Base-by-base conservation (phyloP, 495 filamentous ascomycete species). In the Peziza echinospora region DNA sequence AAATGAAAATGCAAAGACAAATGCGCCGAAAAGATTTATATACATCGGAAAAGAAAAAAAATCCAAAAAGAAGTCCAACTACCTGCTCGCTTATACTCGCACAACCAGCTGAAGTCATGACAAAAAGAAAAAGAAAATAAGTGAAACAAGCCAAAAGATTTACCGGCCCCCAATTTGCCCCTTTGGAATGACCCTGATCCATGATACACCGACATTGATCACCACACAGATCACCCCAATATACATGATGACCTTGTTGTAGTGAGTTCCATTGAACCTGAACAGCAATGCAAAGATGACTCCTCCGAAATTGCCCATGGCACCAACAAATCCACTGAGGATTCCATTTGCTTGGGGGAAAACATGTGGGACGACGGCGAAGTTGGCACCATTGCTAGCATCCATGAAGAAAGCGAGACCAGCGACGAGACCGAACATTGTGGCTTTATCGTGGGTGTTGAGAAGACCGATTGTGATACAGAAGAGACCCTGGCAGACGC, bases 201-300 rank as follows among this genome's bases (percentile, higher is more conserved):
- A 89, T 40, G 65, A 65, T 34, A 86, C 65, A 13, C 63, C 61
- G 16, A 87, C 22, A 50, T 80, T 82, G 5, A 82, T 66, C 0
- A 49, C 74, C 41, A 92, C 70, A 50, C 70, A 72, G 7, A 91
- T 74, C n/a, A 77, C 64, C 13, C 84, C 84, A 46, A 85, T 82
- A 47, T 87, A 78, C 82, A 82, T 86, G 56, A 89, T 71, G 7
- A 69, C 72, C 56, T 68, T 72, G 2, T 67, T 71, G 49, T 85
- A 93, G 47, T 77, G 56, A 0, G 56, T 66, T 2, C 74, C 75
- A 42, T 70, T 69, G 61, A 85, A 89, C 46, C 85, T 66, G 67
- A 93, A 89, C 49, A 93, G 73, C 45, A 92, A 73, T 16, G 81
- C 76, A 59, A 91, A 92, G 47, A 89, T 66, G 28, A 92, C 77